A percentile compares a stretch with the other conserved stretches of the same genome.
These are phyloP conservation scores for Candida lessepsii DNA, from an alignment of 805 yeast species.

Conservation along the genomic window DNA sequence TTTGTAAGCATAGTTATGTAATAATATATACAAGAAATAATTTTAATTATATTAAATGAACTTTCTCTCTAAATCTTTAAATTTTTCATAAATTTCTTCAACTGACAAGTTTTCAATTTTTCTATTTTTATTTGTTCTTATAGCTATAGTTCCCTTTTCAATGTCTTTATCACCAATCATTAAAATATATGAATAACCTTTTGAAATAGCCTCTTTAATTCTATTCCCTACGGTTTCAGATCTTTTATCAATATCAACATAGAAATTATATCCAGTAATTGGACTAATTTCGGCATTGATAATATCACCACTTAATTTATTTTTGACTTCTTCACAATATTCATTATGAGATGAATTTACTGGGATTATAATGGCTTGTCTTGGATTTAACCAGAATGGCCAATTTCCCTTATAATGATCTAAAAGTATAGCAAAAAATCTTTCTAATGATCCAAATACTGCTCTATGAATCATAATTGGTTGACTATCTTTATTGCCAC, in stretches of 20 bases:
- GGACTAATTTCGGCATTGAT: slow-evolving; percentile 44
- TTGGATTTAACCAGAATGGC: slow-evolving; percentile 97
- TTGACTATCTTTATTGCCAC: slow-evolving; percentile 49
- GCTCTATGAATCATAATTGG: slow-evolving; percentile 98
- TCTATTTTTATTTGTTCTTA: slow-evolving; percentile 57
- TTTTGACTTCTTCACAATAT: slow-evolving; percentile 51
- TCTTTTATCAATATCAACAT: slow-evolving; percentile 73
- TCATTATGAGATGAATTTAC: slow-evolving; percentile 60
- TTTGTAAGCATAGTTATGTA: not conserved
- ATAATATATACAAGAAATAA: slow-evolving; percentile 7
- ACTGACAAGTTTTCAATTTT: slow-evolving; percentile 42
- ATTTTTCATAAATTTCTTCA: slow-evolving; percentile 52
- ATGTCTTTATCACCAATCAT: slow-evolving; percentile 87
- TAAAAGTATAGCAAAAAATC: slow-evolving; percentile 85
- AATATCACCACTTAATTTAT: slow-evolving; percentile 46
- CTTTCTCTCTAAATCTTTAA: slow-evolving; percentile 55
- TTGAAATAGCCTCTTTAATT: slow-evolving; percentile 71
- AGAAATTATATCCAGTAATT: slow-evolving; percentile 58
- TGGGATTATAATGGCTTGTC: slow-evolving; percentile 85
- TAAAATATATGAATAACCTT: slow-evolving; percentile 77
- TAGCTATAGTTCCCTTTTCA: slow-evolving; percentile 54
- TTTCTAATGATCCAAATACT: slow-evolving; percentile 88
- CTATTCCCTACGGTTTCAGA: slow-evolving; percentile 77
- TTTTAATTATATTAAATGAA: slow-evolving; percentile 26
- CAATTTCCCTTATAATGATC: slow-evolving; percentile 91